Base-by-base conservation (phyloP, 768 basidiomycete genomes). In the Termitomyces titanicus region DNA sequence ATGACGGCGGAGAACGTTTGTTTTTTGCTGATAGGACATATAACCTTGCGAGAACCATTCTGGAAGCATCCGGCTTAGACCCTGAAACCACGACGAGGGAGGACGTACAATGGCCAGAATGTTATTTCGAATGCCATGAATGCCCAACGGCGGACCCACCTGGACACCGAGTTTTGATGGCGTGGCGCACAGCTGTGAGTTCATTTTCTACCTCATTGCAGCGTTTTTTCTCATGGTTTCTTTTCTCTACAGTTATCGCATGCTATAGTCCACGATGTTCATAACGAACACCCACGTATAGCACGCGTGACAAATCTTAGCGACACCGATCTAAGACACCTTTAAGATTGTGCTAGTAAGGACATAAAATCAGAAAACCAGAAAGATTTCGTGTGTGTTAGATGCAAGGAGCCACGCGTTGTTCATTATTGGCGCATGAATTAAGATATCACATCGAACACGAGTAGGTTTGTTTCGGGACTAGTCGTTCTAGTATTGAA, bases 31-130 rank as follows among this genome's bases (percentile, higher is more conserved):
- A 39, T 25, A 38, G 44, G 35, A 24, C 18, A 27, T 44, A 29
- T 12, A 18, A n/a, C 10, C 6, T 45, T 15, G 57, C 53, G 12
- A 54, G 33, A 33, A 15, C 40, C 10, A 58, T 58, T 33, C 20
- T 58, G 22, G 47, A 58, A 47, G 48, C 53, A 22, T 54, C 50
- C 5, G 57, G 53, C 5, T 20, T 58, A 17, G 53, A 54, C 42
- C 47, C 48, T 33, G 18, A 48, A 8, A n/a, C 12, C 8, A 53
- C 37, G 1, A 42, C 47, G 2, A 38, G 52, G n/a, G 29, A 46
- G 12, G 47, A 54, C 2, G 34, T 54, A 15, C 35, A 54, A 20
- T 5, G 17, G 25, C 45, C 45, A 8, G 25, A 29, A 3, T 40
- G 50, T 20, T 53, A 43, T 38, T 9, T 58, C 15, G 57, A 58